Evolutionary conservation across 2,329 filamentous ascomycete genomes (phyloP), one percentile per base, ranked within the genome.

Genomic region (Pestalotiopsis sp.): DNA sequence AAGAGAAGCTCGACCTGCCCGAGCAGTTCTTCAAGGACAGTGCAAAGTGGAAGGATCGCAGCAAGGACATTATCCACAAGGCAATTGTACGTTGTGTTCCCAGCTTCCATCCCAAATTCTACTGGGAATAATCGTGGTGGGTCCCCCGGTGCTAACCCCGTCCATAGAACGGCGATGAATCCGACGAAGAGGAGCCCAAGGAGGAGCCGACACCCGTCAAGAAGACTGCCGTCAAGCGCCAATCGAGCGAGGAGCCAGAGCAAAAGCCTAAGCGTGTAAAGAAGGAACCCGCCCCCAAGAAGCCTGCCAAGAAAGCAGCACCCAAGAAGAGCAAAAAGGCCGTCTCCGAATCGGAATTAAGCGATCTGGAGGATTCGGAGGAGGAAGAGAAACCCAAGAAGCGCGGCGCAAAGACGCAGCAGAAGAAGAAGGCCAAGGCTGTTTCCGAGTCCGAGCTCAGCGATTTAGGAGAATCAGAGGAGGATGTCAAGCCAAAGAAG

Each of bases 31-130:
- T 91, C 64, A 79, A 80, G 14, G 71, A 75, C 2, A 78, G 71
- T 0, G 9, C 38, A 23, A 78, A 84, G 17, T 91, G 89, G 89
- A 90, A 91, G 76, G 76, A 79, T 4, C 85, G 82, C 72, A 90
- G 88, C 76, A 91, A 90, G 74, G 75, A 77, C 1, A 73, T 90
- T n/a, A 89, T 91, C 71, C 85, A 85, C 66, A 78, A 80, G 20
- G 80, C 83, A 62, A 84, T 86, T n/a, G 89, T 90, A 82, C 12
- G 27, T 27, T 56, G 12, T 3, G 6, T 20, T 11, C 27, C 31
- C 64, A 17, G 36, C 52, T 52, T 25, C 14, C 31, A 31, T 14
- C 65, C 11, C 27, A 57, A 36, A 36, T 36, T 9, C 31, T 36
- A 9, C 31, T 11, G 12, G 11, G 20, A 6, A 38, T 9, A 58